Evolutionary conservation across 2,329 filamentous ascomycete genomes (phyloP).

Genomic region (Onygenales sp.): DNA sequence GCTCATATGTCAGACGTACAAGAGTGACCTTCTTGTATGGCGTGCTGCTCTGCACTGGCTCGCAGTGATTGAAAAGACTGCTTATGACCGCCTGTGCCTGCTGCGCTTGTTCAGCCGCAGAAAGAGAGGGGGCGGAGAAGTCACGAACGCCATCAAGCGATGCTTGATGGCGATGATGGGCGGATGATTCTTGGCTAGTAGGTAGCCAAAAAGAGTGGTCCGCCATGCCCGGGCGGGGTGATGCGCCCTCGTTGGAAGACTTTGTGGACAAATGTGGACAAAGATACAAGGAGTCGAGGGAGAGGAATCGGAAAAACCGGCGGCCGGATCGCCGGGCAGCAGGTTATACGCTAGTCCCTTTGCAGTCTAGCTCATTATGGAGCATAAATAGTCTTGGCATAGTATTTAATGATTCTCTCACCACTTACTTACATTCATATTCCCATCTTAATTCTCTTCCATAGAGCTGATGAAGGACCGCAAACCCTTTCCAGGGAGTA

Average conservation of each 20-base stretch:
- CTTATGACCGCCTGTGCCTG: conserved; percentile 8
- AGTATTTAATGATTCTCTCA: too few relatives aligned
- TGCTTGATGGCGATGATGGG: conserved; percentile 8
- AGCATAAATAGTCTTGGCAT: too few relatives aligned
- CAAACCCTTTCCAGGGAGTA: too few relatives aligned
- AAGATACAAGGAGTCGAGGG: too few relatives aligned
- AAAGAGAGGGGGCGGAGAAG: conserved; percentile 5
- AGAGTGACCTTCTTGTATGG: conserved; percentile 15
- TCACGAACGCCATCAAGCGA: conserved; percentile 9
- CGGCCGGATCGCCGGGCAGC: too few relatives aligned
- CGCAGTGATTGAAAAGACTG: conserved; percentile 11
- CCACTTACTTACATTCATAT: too few relatives aligned
- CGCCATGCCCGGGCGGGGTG: conserved; percentile 1
- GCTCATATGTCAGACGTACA: conserved; percentile 14
- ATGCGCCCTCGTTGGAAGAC: not conserved
- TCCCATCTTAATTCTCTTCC: too few relatives aligned
- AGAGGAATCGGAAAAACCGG: too few relatives aligned
- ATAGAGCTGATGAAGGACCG: too few relatives aligned
- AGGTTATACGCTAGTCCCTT: too few relatives aligned
- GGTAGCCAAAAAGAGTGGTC: conserved; percentile 3
- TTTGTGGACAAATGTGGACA: too few relatives aligned
- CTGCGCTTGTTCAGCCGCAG: conserved; percentile 7
- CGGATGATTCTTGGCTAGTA: conserved; percentile 5
- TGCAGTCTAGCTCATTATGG: too few relatives aligned
- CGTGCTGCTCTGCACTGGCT: conserved; percentile 12